These are phyloP conservation scores for Xerocomellus chrysenteron DNA, from an alignment of 768 basidiomycete species.

Conservation along the genomic window DNA sequence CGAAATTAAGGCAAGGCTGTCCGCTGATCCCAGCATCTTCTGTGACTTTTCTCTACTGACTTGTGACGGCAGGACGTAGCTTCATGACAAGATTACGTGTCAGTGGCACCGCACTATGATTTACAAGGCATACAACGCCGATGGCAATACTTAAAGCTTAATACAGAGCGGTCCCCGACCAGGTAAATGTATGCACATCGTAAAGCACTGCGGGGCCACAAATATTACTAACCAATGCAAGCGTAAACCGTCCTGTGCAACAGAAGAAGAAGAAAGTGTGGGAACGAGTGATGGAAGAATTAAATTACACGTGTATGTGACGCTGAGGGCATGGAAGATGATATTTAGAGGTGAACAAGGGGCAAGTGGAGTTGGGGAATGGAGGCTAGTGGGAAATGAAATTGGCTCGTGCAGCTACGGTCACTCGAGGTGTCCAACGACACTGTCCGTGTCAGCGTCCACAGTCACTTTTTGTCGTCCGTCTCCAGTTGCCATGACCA, in stretches of 20 bases:
- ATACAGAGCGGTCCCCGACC: constrained; percentile 13
- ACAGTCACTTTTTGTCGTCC: constrained; percentile 22
- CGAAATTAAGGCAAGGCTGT: too few relatives aligned
- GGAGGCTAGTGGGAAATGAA: not conserved
- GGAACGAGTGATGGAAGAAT: not conserved
- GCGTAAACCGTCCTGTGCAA: not conserved
- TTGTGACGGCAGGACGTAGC: not conserved
- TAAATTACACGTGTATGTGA: constrained; percentile 20
- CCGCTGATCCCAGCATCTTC: not conserved
- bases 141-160: not conserved
- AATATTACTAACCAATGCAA: not conserved
- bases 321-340: not conserved
- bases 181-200: constrained; percentile 3
- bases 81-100: not conserved
- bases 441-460: constrained; percentile 29
- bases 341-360: not conserved
- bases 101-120: too few relatives aligned
- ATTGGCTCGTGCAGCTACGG: constrained; percentile 3
- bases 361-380: not conserved
- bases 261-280: not conserved
- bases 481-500: constrained; percentile 26
- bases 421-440: constrained; percentile 21
- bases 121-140: not conserved
- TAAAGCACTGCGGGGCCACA: not conserved
- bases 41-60: too few relatives aligned